Base-by-base conservation (phyloP, 441 rosid genomes). In the Mallotus japonicus region DNA sequence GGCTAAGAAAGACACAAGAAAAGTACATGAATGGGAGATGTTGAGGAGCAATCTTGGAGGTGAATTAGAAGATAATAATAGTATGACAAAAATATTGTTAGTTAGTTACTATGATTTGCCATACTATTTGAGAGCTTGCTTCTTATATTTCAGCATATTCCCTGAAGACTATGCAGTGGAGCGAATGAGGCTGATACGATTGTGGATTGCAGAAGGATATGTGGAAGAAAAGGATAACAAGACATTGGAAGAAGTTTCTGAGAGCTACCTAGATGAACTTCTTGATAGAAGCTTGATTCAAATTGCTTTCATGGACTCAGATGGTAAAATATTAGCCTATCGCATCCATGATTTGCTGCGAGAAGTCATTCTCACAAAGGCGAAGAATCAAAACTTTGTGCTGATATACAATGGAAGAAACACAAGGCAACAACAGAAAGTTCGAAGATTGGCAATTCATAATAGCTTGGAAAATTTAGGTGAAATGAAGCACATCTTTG, bases 81-180 rank as follows among this genome's bases (percentile, higher is more conserved):
- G 72, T 28, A 22, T 83, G 72, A 78, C 40, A 54, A 70, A 73
- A 59, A 72, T 78, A 19, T 72, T 78, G 14, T 71, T 75, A n/a
- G 76, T 80, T 42, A 83, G 86, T 51, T 80, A 75, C 77, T 67
- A 71, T 60, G 80, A 76, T 59, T 72, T 83, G 65, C 82, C 83
- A 5, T 71, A 47, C 78, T 51, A 75, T 34, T 67, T 73, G 6
- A 80, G 80, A 67, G 70, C 76, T 12, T 83, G 82, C 50, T 62
- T 77, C 28, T 47, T 83, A 65, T 76, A 78, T 75, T 56, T 80
- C 32, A 71, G 79, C 77, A 74, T 80, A 40, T 80, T 80, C 46
- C 82, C 80, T 0, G 79, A 77, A 64, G 81, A 70, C 51, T 47
- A 71, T 24, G 62, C 22, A 9, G 68, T 80, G 12, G 70, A 76